phyloP scores from a whole-genome alignment of 305 asterid genomes.

The Petunia hybrid region DNA sequence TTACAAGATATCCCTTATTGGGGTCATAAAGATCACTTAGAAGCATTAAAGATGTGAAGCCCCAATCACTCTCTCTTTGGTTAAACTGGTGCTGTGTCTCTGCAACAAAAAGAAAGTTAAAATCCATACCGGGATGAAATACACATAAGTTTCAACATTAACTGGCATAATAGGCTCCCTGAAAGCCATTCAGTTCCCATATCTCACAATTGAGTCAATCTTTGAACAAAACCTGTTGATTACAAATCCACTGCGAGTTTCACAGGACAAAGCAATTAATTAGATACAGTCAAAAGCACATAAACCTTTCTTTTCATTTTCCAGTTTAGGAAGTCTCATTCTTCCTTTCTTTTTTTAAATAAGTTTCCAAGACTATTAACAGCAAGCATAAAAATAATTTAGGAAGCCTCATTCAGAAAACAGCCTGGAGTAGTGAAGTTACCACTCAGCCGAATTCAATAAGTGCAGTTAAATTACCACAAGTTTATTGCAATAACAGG shows the following conservation, averaged over 20 bases:
- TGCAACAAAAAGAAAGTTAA: conserved; percentile 43
- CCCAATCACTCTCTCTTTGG: conserved; percentile 95
- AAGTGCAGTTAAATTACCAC: background rate
- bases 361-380: background rate
- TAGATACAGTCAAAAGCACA: background rate
- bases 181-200: background rate
- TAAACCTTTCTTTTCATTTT: background rate
- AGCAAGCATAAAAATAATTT: conserved; percentile 12
- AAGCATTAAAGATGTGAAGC: conserved; percentile 88
- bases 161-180: background rate
- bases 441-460: background rate
- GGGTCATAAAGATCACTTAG: conserved; percentile 82
- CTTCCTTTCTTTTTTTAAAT: background rate
- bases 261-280: background rate
- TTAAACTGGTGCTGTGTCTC: conserved; percentile 91
- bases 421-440: conserved; percentile 21
- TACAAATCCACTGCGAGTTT: background rate
- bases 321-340: background rate
- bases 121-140: conserved; percentile 1
- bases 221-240: too few relatives aligned
- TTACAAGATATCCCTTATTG: conserved; percentile 73
- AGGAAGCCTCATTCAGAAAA: conserved; percentile 19
- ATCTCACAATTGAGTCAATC: too few relatives aligned
- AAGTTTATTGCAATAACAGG: conserved; percentile 21
- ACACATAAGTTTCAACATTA: background rate